Conservation (phyloP, 2,329 filamentous ascomycete species). For the Blastomyces silverae region DNA sequence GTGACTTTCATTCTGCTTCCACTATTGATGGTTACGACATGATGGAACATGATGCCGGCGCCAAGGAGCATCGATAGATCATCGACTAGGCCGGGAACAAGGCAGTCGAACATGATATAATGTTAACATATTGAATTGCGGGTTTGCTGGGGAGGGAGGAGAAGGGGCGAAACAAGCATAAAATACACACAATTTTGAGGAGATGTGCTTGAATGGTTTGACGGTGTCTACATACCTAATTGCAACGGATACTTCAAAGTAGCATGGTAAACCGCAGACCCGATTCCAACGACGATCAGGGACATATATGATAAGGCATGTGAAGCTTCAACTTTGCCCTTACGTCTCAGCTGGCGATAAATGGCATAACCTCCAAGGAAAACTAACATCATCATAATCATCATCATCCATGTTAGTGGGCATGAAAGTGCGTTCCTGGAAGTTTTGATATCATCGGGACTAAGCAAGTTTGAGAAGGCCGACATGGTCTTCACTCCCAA, state of each 20-base stretch:
- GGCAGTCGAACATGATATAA: background rate
- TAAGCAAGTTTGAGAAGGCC: too few species aligned
- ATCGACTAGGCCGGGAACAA: conserved; percentile 14
- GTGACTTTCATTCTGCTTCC: conserved; percentile 2
- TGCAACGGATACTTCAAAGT: conserved; percentile 24
- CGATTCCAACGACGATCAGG: conserved; percentile 25
- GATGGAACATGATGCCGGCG: conserved; percentile 19
- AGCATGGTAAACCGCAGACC: conserved; percentile 24
- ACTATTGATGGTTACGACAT: conserved; percentile 18
- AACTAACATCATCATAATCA: conserved; percentile 10
- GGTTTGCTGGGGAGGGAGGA: background rate
- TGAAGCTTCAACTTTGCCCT: conserved; percentile 19
- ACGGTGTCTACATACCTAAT: conserved; percentile 15
- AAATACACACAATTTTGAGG: background rate
- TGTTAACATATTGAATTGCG: background rate
- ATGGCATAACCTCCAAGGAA: conserved; percentile 18
- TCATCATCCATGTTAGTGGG: background rate
- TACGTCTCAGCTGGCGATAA: conserved; percentile 18
- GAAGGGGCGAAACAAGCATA: background rate
- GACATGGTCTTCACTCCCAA: background rate
- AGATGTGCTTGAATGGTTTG: background rate
- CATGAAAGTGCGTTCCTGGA: background rate
- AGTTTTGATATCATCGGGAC: too few species aligned
- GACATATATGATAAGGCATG: conserved; percentile 22
- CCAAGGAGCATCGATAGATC: conserved; percentile 20